Evolutionary conservation across 2,329 filamentous ascomycete species (phyloP).

Genomic region (Ceratocystis papillata): DNA sequence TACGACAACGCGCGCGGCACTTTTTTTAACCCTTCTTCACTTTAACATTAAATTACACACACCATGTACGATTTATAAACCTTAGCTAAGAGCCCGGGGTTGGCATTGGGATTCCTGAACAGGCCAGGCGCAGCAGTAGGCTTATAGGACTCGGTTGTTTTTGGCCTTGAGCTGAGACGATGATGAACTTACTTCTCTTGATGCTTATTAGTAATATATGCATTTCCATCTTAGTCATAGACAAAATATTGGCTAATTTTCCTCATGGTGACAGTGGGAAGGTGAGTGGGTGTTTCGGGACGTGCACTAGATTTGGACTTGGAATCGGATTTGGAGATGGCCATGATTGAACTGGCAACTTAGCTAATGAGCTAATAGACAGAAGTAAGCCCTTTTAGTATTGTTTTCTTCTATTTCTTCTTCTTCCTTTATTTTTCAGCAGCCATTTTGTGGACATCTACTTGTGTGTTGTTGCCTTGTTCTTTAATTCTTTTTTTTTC

Average conservation of each 20-base stretch:
- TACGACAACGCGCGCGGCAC: constrained; percentile 4
- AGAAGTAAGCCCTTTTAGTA: background rate
- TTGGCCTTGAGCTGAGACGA: background rate
- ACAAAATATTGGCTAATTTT: too few species aligned
- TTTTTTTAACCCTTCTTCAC: background rate
- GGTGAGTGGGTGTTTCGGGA: background rate
- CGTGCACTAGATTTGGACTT: constrained; percentile 4
- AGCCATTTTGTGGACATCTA: background rate
- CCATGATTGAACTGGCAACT: background rate
- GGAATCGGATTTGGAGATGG: constrained; percentile 2
- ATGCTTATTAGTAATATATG: too few species aligned
- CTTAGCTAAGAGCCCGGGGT: background rate
- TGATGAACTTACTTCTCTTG: background rate
- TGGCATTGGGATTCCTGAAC: background rate
- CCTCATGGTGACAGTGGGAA: background rate
- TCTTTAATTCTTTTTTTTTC: background rate
- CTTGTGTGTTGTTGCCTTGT: background rate
- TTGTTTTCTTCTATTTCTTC: constrained; percentile 2
- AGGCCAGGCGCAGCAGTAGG: too few species aligned
- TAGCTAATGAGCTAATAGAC: constrained; percentile 5
- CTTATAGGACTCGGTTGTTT: background rate
- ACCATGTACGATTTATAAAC: background rate
- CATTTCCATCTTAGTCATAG: background rate
- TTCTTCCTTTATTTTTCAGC: background rate
- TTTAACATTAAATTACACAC: too few species aligned